These are phyloP conservation scores for Penicillium sp. DNA, from an alignment of 2,329 filamentous ascomycete species.

Conservation along the genomic window DNA sequence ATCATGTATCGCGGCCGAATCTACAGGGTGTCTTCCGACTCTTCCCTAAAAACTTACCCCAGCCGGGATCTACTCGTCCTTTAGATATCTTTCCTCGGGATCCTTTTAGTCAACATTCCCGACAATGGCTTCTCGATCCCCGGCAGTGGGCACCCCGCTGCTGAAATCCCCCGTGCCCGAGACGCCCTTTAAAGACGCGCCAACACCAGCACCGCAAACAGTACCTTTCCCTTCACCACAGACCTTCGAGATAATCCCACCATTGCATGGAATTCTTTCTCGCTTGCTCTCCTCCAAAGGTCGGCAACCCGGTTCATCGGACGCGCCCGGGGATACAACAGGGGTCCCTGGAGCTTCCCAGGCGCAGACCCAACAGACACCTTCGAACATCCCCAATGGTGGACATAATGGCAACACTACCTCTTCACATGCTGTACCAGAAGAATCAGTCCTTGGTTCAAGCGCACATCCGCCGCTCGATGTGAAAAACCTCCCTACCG, in stretches of 20 bases:
- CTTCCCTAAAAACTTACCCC: slow-evolving; percentile 37
- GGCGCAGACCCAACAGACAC: slow-evolving; percentile 28
- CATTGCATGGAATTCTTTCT: slow-evolving; percentile 74
- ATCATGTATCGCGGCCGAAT: neutral
- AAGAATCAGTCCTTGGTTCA: slow-evolving; percentile 27
- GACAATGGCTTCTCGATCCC: slow-evolving; percentile 39
- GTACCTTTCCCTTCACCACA: slow-evolving; percentile 69
- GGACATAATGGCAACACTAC: slow-evolving; percentile 27
- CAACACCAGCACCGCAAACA: slow-evolving; percentile 48
- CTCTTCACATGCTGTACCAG: slow-evolving; percentile 28
- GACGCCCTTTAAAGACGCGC: slow-evolving; percentile 34
- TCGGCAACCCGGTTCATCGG: slow-evolving; percentile 38
- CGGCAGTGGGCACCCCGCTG: slow-evolving; percentile 45
- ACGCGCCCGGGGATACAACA: slow-evolving; percentile 22
- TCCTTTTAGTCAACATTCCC: slow-evolving; percentile 11
- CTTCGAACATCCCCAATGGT: slow-evolving; percentile 24
- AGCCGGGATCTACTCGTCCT: slow-evolving; percentile 21
- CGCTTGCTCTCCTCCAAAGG: slow-evolving; percentile 61
- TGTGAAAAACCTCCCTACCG: slow-evolving; percentile 75
- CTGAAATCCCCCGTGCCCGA: slow-evolving; percentile 38
- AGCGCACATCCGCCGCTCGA: slow-evolving; percentile 51
- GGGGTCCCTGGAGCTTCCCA: slow-evolving; percentile 29
- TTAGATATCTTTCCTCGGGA: slow-evolving; percentile 19
- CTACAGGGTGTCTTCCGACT: slow-evolving; percentile 28
- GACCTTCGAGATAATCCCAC: slow-evolving; percentile 80